These are phyloP conservation scores for Trichoderma gamsii DNA, from an alignment of 495 filamentous ascomycete genomes.

Conservation along the genomic window DNA sequence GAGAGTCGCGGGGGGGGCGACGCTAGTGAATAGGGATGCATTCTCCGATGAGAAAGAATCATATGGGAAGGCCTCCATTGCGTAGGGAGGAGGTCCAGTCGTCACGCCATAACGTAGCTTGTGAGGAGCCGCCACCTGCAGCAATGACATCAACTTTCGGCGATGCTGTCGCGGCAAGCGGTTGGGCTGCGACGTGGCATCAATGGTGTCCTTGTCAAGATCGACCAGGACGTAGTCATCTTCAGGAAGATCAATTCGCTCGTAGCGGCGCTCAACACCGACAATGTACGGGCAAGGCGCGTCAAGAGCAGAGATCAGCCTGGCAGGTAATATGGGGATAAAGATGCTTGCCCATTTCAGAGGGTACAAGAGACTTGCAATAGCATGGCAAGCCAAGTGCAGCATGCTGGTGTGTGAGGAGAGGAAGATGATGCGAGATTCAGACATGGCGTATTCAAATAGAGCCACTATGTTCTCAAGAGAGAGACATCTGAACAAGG, in stretches of 20 bases:
- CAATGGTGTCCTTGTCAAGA: constrained; percentile 81
- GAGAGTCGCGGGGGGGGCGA: constrained; percentile 61
- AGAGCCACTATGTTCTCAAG: constrained; percentile 87
- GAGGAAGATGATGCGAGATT: constrained; percentile 91
- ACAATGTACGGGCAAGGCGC: constrained; percentile 97
- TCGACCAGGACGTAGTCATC: constrained; percentile 96
- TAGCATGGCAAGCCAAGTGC: constrained; percentile 77
- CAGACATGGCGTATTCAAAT: constrained; percentile 87
- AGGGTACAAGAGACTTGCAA: constrained; percentile 81
- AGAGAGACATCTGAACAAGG: constrained; percentile 81
- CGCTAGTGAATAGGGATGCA: constrained; percentile 65
- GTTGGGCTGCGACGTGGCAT: constrained; percentile 65
- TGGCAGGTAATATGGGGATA: constrained; percentile 84
- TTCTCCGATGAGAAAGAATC: constrained; percentile 87
- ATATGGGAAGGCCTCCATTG: constrained; percentile 83
- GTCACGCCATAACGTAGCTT: constrained; percentile 81
- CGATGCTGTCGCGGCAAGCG: constrained; percentile 83
- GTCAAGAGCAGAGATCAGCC: constrained; percentile 81
- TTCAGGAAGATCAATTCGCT: constrained; percentile 85
- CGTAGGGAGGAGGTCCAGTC: constrained; percentile 85
- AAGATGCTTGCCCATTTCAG: constrained; percentile 88
- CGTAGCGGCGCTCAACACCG: constrained; percentile 89
- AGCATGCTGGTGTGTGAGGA: constrained; percentile 97
- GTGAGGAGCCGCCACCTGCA: constrained; percentile 87
- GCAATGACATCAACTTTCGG: constrained; percentile 77